These are phyloP conservation scores for Tuber melanosporum DNA, from an alignment of 495 filamentous ascomycete species.

Conservation along the genomic window DNA sequence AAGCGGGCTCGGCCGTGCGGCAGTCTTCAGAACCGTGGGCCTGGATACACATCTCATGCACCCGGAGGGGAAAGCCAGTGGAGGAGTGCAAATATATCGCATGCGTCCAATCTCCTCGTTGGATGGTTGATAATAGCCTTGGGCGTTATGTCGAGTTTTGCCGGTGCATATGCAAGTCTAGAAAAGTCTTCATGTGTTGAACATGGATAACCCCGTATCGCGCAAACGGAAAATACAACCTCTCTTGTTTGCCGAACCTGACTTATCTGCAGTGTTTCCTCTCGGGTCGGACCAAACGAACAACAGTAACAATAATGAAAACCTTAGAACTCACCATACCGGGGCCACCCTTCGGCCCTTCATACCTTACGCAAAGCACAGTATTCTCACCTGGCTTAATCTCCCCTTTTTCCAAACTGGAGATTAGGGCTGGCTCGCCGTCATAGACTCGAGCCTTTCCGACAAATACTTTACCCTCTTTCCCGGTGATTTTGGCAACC, in stretches of 20 bases:
- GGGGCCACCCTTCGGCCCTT: conserved; percentile 90
- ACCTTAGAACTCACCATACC: conserved; percentile 58
- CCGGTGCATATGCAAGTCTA: not conserved
- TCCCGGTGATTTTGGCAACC: conserved; percentile 97
- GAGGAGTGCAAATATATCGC: not conserved
- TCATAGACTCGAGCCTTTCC: conserved; percentile 85
- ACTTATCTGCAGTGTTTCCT: conserved; percentile 5
- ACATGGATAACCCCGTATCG: not conserved
- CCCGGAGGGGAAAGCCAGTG: not conserved
- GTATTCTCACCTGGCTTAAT: conserved; percentile 75
- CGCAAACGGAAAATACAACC: not conserved
- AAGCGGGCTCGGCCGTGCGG: conserved; percentile 20
- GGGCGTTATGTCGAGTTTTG: not conserved
- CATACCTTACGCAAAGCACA: conserved; percentile 90
- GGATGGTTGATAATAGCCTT: conserved; percentile 5
- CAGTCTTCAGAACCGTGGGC: conserved; percentile 14
- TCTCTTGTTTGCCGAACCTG: not conserved
- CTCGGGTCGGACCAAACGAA: conserved; percentile 13
- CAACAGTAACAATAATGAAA: conserved; percentile 25
- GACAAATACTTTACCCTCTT: conserved; percentile 77
- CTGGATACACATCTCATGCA: conserved; percentile 4
- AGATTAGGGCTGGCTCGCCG: conserved; percentile 74
- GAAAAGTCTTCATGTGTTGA: conserved; percentile 1
- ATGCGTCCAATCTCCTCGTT: conserved; percentile 35
- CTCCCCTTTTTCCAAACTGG: conserved; percentile 61